Evolutionary conservation across 306 rosid genomes (phyloP).

Genomic region (Gillenia trifoliata): DNA sequence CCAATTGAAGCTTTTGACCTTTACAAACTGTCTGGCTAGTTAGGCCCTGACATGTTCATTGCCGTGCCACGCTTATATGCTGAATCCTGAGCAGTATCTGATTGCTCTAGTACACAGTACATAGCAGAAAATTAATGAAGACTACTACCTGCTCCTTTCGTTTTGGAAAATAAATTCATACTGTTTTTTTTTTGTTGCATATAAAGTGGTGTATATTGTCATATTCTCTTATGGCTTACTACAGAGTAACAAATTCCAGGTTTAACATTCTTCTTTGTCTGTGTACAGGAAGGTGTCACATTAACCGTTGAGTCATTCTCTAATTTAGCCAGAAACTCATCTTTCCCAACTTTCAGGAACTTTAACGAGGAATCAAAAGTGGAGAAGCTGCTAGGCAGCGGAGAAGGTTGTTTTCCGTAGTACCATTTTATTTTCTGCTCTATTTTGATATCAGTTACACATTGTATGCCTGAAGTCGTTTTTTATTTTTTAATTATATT

Average conservation of each 20-base stretch:
- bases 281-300: conserved; percentile 65
- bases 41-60: neutral
- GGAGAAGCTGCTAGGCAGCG: conserved; percentile 71
- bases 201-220: neutral
- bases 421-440: conserved; percentile 14
- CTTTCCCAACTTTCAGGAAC: conserved; percentile 32
- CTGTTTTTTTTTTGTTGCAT: neutral
- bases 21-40: neutral
- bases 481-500: neutral
- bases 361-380: conserved; percentile 58
- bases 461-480: neutral
- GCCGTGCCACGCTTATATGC: neutral
- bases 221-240: conserved; percentile 3
- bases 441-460: neutral
- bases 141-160: neutral
- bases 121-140: neutral
- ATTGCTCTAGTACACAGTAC: neutral
- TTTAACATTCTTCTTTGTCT: neutral
- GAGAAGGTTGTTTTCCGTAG: conserved; percentile 55
- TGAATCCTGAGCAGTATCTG: conserved; percentile 1
- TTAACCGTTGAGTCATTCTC: conserved; percentile 67
- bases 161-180: neutral
- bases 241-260: neutral
- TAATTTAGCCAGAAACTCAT: conserved; percentile 50
- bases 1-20: neutral